Conservation (phyloP, 306 rosid species). For the Quercus gilva region DNA sequence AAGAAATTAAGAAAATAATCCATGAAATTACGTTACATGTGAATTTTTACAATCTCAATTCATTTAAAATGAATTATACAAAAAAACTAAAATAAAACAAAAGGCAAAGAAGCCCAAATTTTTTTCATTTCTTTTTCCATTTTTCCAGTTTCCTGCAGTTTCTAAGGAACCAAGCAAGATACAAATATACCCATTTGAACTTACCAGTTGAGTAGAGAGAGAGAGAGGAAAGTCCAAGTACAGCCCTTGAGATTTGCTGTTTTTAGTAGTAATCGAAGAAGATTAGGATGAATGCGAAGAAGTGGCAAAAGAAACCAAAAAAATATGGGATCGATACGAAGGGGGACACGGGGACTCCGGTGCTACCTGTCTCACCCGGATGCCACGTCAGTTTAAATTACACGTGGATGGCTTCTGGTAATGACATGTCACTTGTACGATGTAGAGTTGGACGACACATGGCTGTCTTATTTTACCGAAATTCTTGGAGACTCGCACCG, state of each 20-base stretch:
- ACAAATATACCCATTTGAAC: not conserved
- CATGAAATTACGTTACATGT: too few species aligned
- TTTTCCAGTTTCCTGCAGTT: conserved; percentile 2
- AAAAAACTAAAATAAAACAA: too few species aligned
- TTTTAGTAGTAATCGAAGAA: not conserved
- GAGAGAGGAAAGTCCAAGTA: not conserved
- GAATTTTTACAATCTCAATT: too few species aligned
- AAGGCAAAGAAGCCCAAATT: too few species aligned
- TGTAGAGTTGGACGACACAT: not conserved
- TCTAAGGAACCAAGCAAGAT: conserved; percentile 7
- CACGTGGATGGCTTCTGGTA: not conserved
- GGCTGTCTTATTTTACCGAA: not conserved
- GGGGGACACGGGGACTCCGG: not conserved
- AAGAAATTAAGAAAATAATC: not conserved
- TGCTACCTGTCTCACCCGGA: not conserved
- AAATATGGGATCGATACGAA: not conserved
- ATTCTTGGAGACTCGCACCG: not conserved
- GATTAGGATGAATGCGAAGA: not conserved
- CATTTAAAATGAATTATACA: too few species aligned
- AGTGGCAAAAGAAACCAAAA: not conserved
- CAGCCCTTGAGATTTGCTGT: not conserved
- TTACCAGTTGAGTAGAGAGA: not conserved
- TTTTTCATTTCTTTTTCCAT: too few species aligned
- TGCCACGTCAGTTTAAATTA: not conserved
- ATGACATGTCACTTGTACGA: not conserved